Conservation (phyloP, 441 rosid genomes). For the Croton laevigatus region DNA sequence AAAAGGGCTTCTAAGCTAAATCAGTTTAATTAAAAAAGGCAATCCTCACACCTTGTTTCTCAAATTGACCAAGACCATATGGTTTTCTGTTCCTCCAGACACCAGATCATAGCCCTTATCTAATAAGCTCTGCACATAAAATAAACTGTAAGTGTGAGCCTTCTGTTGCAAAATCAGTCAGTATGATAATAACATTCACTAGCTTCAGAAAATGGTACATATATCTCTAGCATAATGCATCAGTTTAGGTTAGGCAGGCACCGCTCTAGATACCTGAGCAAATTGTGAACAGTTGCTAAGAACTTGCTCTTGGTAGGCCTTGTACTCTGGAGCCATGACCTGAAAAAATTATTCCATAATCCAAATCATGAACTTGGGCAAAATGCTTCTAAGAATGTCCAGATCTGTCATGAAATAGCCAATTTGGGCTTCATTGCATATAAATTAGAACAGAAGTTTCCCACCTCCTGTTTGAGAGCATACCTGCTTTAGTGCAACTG, state of each 20-base stretch:
- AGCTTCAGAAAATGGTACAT: slow-evolving; percentile 2
- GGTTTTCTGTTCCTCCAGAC: slow-evolving; percentile 96
- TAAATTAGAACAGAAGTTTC: not conserved
- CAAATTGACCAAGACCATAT: slow-evolving; percentile 87
- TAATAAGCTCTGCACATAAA: slow-evolving; percentile 58
- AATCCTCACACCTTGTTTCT: slow-evolving; percentile 62
- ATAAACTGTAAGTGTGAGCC: slow-evolving; percentile 4
- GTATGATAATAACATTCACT: slow-evolving; percentile 11
- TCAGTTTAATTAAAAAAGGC: slow-evolving; percentile 14
- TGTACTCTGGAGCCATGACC: slow-evolving; percentile 84
- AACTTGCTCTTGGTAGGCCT: slow-evolving; percentile 92
- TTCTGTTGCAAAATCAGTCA: slow-evolving; percentile 16
- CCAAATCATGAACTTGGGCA: slow-evolving; percentile 18
- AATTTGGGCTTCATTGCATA: slow-evolving; percentile 1
- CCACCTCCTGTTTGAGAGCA: not conserved
- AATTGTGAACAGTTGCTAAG: slow-evolving; percentile 74
- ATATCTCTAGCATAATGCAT: slow-evolving; percentile 17
- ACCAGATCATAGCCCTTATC: slow-evolving; percentile 82
- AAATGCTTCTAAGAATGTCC: slow-evolving; percentile 9
- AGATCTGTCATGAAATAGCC: slow-evolving; percentile 4
- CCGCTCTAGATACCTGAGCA: slow-evolving; percentile 55
- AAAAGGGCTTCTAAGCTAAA: slow-evolving; percentile 4
- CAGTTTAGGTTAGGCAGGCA: slow-evolving; percentile 7
- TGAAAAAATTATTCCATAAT: slow-evolving; percentile 24
- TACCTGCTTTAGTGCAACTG: slow-evolving; percentile 95